Evolutionary conservation across 2,329 filamentous ascomycete genomes (phyloP), one percentile per base, ranked within the genome.

Genomic region (Aulographum hederae): DNA sequence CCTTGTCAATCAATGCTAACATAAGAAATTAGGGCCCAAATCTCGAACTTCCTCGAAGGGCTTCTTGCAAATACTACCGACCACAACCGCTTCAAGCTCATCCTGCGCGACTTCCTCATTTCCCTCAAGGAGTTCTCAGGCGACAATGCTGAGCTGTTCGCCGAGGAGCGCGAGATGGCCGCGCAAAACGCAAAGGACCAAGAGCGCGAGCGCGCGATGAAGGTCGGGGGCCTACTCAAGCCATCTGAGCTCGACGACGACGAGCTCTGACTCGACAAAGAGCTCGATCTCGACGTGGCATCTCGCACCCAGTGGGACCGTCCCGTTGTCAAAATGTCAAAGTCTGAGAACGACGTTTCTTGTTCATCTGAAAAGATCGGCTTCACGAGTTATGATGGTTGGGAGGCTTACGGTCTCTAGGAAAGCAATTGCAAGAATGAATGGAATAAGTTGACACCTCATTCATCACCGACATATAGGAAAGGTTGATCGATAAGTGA

Each of bases 81-180:
- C 47, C 74, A 91, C 41, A 79, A 81, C 50, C 84, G 84, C 52
- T 98, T 98, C 74, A 92, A 93, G 53, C 72, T 93, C 34, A 84
- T 91, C 46, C 63, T 98, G 32, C 82, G 89, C 41, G 89, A 98
- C 57, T 98, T 98, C 69, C 61, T 98, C 43, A 92, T 98, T 46
- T 91, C 85, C 15, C 65, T 98, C 43, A 93, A 94, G 59, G 91
- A 98, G 56, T 98, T 95, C 46, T 75, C 82, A 1, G 89, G 81
- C 32, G 89, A 98, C 56, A 94, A 95, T 45, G 73, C 86, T 1
- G 89, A 98, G 49, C 67, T 98, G 6, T 98, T 78, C 55, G 73
- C 79, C 3, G 85, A 93, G 36, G 89, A 98, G 54, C 84, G 92
- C 54, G 89, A 98, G 56, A 78, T 91, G 53, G 82, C 84, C 40